Evolutionary conservation across 2,329 filamentous ascomycete genomes (phyloP), one percentile per base, ranked within the genome.

Genomic region (Pezicula carpinea): DNA sequence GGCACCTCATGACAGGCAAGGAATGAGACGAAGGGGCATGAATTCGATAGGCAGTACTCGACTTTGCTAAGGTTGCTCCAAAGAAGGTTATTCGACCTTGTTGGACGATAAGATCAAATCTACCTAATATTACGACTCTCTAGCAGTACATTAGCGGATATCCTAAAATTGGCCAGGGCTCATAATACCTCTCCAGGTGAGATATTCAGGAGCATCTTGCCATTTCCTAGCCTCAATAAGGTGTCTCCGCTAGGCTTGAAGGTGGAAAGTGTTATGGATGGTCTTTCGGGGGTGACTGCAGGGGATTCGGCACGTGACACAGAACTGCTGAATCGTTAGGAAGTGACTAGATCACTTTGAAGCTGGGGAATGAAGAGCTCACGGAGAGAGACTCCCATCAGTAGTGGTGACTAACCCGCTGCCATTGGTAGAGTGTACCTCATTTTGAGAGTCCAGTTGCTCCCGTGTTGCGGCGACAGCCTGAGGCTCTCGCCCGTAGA

Each of bases 21-120:
- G 87, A 81, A 59, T 89, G 80, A 32, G 83, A 87, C 35, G 77
- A 75, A 1, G 86, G 79, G 14, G 85, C 83, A 62, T 79, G 80
- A 14, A 88, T 72, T 70, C 77, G 82, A 53, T 76, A 69, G 5
- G 69, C 60, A 1, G 57, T 63, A 21, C 73, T 66, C 0, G 73
- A 70, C 1, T 75, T 62, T 10, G 69, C 68, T 3, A 92, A 62
- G 6, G 73, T 77, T 6, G 85, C 81, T 14, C 87, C 86, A 13
- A 80, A 76, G 21, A 92, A 64, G 1, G 78, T 82, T 19, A 86
- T 69, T 36, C 81, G 72, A 2, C 88, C 88, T 44, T 71, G 72
- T 7, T 70, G 58, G 0, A 92, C 74, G 11, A 70, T 70, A 23
- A 92, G 62, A 14, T 82, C 79, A 63, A 82, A 93, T 57, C 79